Evolutionary conservation across 306 rosid genomes (phyloP).

Genomic region (Ceratonia siliqua): DNA sequence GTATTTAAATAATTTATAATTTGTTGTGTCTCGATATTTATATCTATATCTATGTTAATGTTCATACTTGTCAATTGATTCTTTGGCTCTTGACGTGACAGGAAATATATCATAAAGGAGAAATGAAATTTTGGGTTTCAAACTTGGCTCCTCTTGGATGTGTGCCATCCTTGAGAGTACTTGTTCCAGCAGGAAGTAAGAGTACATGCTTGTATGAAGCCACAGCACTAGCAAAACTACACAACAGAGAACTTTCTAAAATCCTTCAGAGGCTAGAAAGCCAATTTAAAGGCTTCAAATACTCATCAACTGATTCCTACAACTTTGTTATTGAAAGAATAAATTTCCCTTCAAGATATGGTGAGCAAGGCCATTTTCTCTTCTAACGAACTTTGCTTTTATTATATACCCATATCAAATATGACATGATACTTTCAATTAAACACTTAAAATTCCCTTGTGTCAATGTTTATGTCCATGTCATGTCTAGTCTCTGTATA

Average conservation of each 20-base stretch:
- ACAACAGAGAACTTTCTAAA: conserved; percentile 45
- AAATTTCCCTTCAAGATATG: conserved; percentile 47
- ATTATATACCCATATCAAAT: too few species aligned
- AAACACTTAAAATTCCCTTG: too few species aligned
- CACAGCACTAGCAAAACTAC: conserved; percentile 34
- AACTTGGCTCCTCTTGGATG: conserved; percentile 37
- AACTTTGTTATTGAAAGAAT: conserved; percentile 34
- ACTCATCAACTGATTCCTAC: conserved; percentile 47
- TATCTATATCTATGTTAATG: too few species aligned
- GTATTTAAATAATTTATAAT: background rate
- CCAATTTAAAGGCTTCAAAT: conserved; percentile 53
- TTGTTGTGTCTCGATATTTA: too few species aligned
- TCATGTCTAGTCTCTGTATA: too few species aligned
- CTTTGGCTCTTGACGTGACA: background rate
- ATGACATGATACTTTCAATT: too few species aligned
- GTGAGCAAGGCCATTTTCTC: conserved; percentile 16
- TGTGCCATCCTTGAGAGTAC: conserved; percentile 49
- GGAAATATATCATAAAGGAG: background rate
- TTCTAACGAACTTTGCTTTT: background rate
- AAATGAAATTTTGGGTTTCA: background rate
- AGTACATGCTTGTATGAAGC: conserved; percentile 51
- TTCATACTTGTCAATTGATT: too few species aligned
- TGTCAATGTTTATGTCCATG: conserved; percentile 30
- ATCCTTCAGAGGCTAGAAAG: conserved; percentile 34
- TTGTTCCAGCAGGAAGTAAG: too few species aligned